These are phyloP conservation scores for Haematococcus lacustris DNA, from an alignment of 139 green algal genomes.

Conservation along the genomic window DNA sequence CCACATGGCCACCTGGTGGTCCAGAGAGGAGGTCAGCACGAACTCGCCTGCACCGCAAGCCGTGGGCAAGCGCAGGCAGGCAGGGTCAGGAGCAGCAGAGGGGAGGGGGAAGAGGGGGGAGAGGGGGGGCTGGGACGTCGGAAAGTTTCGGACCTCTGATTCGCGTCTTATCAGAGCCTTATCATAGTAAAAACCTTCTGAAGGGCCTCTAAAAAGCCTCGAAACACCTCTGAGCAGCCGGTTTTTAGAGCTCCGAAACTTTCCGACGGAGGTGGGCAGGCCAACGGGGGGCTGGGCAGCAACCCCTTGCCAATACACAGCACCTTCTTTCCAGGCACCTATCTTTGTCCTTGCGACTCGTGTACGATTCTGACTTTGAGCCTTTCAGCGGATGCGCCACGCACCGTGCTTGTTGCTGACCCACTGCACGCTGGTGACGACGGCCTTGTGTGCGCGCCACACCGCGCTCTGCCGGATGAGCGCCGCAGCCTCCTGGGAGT, in stretches of 20 bases:
- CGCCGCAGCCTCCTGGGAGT: background rate
- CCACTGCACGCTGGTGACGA: conserved; percentile 33
- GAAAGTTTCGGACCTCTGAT: background rate
- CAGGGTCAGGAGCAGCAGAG: background rate
- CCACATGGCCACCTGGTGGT: conserved; percentile 28
- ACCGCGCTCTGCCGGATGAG: conserved; percentile 14
- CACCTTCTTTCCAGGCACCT: background rate
- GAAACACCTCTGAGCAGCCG: background rate
- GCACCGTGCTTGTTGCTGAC: conserved; percentile 1
- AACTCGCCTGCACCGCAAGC: conserved; percentile 6
- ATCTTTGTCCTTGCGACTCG: no score
- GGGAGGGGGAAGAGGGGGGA: background rate
- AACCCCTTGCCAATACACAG: background rate
- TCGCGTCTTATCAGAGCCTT: background rate
- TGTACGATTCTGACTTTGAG: no score
- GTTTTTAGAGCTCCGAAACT: background rate
- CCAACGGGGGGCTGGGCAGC: no score
- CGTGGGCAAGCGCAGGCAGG: background rate
- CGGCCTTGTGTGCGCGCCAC: conserved; percentile 27
- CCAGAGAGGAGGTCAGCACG: conserved; percentile 18
- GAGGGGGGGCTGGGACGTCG: background rate
- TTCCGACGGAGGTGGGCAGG: background rate
- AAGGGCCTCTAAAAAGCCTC: background rate
- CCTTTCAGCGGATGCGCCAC: no score
- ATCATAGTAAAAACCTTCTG: background rate